These are phyloP conservation scores for Yamadazyma olivae DNA, from an alignment of 805 yeast species.

Conservation along the genomic window DNA sequence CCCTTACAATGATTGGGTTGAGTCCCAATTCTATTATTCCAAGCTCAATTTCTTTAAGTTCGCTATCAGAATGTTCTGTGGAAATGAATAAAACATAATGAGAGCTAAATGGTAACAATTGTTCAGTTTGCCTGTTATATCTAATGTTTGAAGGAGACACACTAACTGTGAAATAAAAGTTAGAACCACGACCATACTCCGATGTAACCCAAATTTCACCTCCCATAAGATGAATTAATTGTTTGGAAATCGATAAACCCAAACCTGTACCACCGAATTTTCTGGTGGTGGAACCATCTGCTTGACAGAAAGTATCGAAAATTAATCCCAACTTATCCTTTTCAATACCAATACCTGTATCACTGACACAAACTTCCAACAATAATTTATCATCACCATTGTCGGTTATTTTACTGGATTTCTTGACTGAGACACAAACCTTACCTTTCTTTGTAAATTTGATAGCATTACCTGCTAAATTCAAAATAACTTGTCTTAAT, in stretches of 20 bases:
- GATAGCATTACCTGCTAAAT: constrained; percentile 86
- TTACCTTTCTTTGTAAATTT: constrained; percentile 83
- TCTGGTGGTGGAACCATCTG: constrained; percentile 90
- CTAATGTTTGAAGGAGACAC: constrained; percentile 70
- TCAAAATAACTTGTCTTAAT: constrained; percentile 80
- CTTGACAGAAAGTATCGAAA: constrained; percentile 88
- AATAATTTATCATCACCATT: constrained; percentile 44
- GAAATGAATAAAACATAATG: constrained; percentile 72
- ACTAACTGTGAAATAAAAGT: constrained; percentile 75
- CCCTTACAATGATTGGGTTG: constrained; percentile 56
- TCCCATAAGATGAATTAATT: constrained; percentile 85
- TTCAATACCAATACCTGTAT: constrained; percentile 88
- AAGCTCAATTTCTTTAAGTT: constrained; percentile 48
- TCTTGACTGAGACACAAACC: constrained; percentile 71
- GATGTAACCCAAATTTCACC: constrained; percentile 93
- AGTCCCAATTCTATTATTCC: constrained; percentile 55
- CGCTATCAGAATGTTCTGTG: constrained; percentile 54
- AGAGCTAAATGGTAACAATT: constrained; percentile 64
- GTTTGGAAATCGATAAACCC: constrained; percentile 84
- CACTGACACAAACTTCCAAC: constrained; percentile 82
- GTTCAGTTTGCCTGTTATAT: constrained; percentile 63
- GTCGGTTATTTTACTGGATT: constrained; percentile 35
- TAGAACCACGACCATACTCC: constrained; percentile 75
- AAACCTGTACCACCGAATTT: constrained; percentile 93
- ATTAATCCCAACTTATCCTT: constrained; percentile 80